Base-by-base conservation (phyloP, 495 filamentous ascomycete genomes). In the Friedmanniomyces simplex region DNA sequence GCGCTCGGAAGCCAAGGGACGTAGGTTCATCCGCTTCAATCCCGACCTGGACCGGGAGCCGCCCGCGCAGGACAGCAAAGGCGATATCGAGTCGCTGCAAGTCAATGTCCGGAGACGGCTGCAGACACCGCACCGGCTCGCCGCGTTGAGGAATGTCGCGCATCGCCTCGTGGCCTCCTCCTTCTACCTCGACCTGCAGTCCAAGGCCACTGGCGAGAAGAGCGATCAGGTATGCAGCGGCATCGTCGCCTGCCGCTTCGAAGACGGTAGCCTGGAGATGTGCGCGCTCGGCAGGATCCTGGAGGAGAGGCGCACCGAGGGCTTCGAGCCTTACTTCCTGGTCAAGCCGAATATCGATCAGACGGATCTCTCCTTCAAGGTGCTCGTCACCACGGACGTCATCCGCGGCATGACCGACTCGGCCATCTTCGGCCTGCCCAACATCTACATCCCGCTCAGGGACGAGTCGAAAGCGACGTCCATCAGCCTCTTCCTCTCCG, bases 121-220 rank as follows among this genome's bases (percentile, higher is more conserved):
- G 14, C 56, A 59, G 37, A 59, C 52, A 14, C 51, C 56, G 3
- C 61, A 63, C 32, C 41, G 61, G 30, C 24, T 55, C 1, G 51
- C 61, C 12, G 61, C 61, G 11, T 25, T 59, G 32, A 22, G 52
- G 13, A 59, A 59, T 36, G 57, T 63, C 11, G 61, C 61, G 20
- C 51, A 59, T 30, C 30, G 57, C 5, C 52, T 63, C 18, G 52
- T 63, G 1, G 56, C 61, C 1, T 63, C 61, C 10, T 59, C 61
- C 1, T 63, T 63, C 52, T 63, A 59, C 48, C 48, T 63, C 21
- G 56, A 59, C 25, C 22, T 63, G 25, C 56, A 59, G 25, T 55
- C 61, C 12, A 63, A 59, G 36, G 25, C 34, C 26, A 52, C 52
- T 1, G 32, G 25, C 7, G 56, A 55, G 22, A 55, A 52, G 24